Percentiles rank a stretch among this genome's conserved stretches.
These are phyloP conservation scores for Fusarium foetens DNA, from an alignment of 2,329 filamentous ascomycete species.

Conservation along the genomic window DNA sequence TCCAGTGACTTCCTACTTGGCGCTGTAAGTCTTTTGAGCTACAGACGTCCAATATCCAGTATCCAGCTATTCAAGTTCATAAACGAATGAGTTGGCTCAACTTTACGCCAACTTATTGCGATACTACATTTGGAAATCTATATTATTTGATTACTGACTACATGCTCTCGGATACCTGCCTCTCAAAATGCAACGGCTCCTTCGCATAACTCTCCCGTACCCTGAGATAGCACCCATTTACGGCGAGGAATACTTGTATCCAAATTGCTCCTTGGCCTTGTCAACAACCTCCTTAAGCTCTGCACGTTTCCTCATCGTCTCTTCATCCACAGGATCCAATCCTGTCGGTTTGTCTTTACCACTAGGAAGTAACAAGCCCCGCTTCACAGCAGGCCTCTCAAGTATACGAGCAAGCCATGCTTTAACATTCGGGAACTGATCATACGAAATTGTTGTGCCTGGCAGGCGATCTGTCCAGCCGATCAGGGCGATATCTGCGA, in stretches of 20 bases:
- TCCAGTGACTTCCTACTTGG: accelerated
- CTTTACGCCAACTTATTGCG: no score
- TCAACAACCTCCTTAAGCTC: slow-evolving; percentile 49
- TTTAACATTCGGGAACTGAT: slow-evolving; percentile 76
- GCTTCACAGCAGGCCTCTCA: slow-evolving; percentile 74
- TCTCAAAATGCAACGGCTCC: background rate
- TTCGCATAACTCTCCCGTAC: background rate
- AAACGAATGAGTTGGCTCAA: background rate
- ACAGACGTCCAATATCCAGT: background rate
- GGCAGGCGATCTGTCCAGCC: slow-evolving; percentile 71
- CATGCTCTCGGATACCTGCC: background rate
- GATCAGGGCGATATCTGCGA: slow-evolving; percentile 78
- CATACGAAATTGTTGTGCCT: slow-evolving; percentile 53
- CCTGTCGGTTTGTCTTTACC: slow-evolving; percentile 43
- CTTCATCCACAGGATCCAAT: slow-evolving; percentile 35
- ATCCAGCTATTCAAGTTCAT: no score
- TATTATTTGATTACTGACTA: background rate
- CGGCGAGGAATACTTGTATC: slow-evolving; percentile 59
- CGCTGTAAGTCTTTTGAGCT: background rate
- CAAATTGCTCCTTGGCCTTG: slow-evolving; percentile 57
- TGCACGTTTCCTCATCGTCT: slow-evolving; percentile 30
- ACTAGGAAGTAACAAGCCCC: slow-evolving; percentile 75
- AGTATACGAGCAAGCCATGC: slow-evolving; percentile 78
- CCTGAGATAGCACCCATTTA: slow-evolving; percentile 25
- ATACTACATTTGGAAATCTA: background rate